Evolutionary conservation across 73 alveolate species (phyloP).

Genomic region (Vitrella brassicaformis): DNA sequence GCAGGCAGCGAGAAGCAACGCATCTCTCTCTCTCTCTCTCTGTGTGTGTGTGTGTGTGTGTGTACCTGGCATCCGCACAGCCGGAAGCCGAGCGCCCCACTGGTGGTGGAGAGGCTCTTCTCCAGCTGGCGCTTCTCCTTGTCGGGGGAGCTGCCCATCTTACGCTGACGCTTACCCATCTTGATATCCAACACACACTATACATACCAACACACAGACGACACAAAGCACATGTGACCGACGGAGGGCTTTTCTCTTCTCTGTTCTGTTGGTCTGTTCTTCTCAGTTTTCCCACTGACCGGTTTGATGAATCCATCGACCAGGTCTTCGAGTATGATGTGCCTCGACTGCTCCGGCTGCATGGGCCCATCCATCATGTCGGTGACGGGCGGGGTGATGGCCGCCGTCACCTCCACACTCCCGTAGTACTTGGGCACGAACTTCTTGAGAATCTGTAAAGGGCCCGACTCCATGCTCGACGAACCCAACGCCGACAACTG

Average conservation of each 20-base stretch:
- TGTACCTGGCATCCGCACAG: neutral
- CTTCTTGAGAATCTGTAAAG: neutral
- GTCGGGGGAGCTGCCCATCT: neutral
- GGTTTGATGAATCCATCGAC: neutral
- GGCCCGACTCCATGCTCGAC: neutral
- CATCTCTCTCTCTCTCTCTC: no score
- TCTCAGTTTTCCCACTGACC: no score
- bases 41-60: no score
- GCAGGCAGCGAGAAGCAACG: no score
- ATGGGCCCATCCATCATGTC: neutral
- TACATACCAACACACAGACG: no score
- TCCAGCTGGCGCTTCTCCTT: neutral
- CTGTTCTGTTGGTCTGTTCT: no score
- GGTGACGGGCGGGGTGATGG: no score
- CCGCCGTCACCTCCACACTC: neutral
- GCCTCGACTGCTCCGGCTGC: neutral
- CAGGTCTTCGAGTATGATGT: neutral
- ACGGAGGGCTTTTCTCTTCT: no score
- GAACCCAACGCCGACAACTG: neutral
- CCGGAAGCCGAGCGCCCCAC: neutral
- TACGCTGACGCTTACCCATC: neutral
- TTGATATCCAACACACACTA: neutral
- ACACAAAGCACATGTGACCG: no score
- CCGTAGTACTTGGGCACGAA: neutral
- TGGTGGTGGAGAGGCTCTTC: neutral